These are phyloP conservation scores for Calocybe indica DNA, from an alignment of 768 basidiomycete species.

Conservation along the genomic window DNA sequence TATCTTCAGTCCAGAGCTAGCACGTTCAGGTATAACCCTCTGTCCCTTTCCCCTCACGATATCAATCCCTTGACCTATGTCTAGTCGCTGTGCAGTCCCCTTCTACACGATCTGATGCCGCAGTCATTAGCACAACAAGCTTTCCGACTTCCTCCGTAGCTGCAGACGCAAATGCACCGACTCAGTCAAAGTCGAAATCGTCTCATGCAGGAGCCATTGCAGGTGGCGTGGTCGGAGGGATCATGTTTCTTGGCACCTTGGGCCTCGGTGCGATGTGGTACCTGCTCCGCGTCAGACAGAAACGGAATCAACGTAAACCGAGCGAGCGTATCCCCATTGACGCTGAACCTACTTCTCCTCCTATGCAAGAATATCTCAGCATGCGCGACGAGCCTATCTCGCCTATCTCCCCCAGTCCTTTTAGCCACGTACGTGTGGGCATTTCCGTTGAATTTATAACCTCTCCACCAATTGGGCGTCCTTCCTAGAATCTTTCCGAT, in stretches of 20 bases:
- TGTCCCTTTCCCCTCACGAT: neutral
- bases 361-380: too few relatives aligned
- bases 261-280: constrained; percentile 34
- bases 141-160: constrained; percentile 9
- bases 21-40: constrained; percentile 12
- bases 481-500: neutral
- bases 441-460: too few relatives aligned
- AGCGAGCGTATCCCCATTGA: too few relatives aligned
- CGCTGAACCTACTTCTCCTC: too few relatives aligned
- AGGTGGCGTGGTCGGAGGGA: constrained; percentile 52
- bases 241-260: constrained; percentile 36
- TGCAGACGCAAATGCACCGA: constrained; percentile 4
- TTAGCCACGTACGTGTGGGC: too few relatives aligned
- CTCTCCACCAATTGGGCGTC: too few relatives aligned
- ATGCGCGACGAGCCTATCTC: too few relatives aligned
- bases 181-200: neutral
- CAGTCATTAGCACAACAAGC: constrained; percentile 4
- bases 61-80: neutral
- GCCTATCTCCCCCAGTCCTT: too few relatives aligned
- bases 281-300: constrained; percentile 11
- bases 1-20: constrained; percentile 29
- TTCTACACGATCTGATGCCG: neutral
- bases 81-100: neutral
- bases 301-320: too few relatives aligned
- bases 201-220: constrained; percentile 52